Evolutionary conservation across 352 stramenopile genomes (phyloP).

Genomic region (Phytophthora syringae): DNA sequence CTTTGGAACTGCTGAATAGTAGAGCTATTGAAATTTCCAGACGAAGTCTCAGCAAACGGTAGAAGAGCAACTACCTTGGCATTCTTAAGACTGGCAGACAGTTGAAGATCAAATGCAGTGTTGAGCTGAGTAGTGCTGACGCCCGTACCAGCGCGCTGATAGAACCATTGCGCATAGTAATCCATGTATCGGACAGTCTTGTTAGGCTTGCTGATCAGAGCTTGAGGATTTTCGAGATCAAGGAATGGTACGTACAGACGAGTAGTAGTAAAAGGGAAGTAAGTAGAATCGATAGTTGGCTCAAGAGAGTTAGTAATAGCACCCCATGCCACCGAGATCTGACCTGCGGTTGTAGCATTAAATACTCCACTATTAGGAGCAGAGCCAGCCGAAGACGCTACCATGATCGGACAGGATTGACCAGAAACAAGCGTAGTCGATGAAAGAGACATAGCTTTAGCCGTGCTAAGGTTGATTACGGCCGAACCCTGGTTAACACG

Average conservation of each 20-base stretch:
- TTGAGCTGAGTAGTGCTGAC: not conserved
- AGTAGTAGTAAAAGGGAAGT: not conserved
- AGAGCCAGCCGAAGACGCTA: not conserved
- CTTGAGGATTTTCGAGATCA: not conserved
- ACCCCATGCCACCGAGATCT: not conserved
- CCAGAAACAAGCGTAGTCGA: not conserved
- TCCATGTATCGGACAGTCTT: not conserved
- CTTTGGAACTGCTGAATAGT: not conserved
- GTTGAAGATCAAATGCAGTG: not conserved
- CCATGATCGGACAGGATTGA: not conserved
- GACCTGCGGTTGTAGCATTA: not conserved
- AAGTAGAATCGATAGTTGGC: not conserved
- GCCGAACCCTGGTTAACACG: not conserved
- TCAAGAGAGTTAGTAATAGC: not conserved
- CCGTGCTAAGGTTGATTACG: not conserved
- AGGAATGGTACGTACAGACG: too few species aligned
- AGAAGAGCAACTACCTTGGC: not conserved
- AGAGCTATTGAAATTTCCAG: not conserved
- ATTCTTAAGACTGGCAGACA: not conserved
- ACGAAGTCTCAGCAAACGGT: not conserved
- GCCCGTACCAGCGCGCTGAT: not conserved
- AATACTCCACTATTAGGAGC: not conserved
- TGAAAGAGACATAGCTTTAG: not conserved
- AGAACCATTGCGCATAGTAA: not conserved
- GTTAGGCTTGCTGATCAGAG: not conserved